Base-by-base conservation (phyloP, 169 alveolate genomes). In the Plasmodium chabaudi region DNA sequence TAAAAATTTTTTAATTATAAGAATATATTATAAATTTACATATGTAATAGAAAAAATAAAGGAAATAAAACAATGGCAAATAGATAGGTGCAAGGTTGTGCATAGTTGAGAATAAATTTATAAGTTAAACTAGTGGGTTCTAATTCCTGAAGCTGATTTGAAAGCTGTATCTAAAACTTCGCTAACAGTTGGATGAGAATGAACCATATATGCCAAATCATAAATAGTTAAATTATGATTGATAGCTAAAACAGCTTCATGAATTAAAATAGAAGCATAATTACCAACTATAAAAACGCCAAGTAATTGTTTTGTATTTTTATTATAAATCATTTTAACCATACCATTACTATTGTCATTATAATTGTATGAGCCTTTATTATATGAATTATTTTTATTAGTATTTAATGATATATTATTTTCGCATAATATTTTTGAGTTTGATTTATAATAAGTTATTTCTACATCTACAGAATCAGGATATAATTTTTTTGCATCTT, bases 181-280 rank as follows among this genome's bases (percentile, higher is more conserved):
- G 46, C 92, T 87, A 51, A 92, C 88, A 12, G 95, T 92, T n/a
- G 95, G 95, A 68, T 92, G 95, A 12, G 95, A 89, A 73, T 92
- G 95, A 3, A 87, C 89, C 82, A 67, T 88, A 27, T 68, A 60
- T 1, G 95, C 92, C 21, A 92, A 68, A 57, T 86, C 75, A n/a
- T 39, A 15, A 3, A 72, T 91, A 23, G 95, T 7, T n/a, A 60
- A 17, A 27, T 44, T 64, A 13, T 73, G 6, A 12, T 91, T 88
- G 42, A 92, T 70, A 10, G 95, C 95, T 17, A 87, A 60, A n/a
- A 92, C 89, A 34, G 93, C 92, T 75, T 92, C 94, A 68, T 92
- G 95, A 42, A 92, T 72, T 23, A 92, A 55, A 59, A 89, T 87
- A n/a, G 92, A 82, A 7, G 95, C 95, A 49, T 92, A 92, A 23